Percentiles rank a stretch among this genome's conserved stretches.
Conservation (phyloP, 768 basidiomycete genomes). For the Boletus reticuloceps region DNA sequence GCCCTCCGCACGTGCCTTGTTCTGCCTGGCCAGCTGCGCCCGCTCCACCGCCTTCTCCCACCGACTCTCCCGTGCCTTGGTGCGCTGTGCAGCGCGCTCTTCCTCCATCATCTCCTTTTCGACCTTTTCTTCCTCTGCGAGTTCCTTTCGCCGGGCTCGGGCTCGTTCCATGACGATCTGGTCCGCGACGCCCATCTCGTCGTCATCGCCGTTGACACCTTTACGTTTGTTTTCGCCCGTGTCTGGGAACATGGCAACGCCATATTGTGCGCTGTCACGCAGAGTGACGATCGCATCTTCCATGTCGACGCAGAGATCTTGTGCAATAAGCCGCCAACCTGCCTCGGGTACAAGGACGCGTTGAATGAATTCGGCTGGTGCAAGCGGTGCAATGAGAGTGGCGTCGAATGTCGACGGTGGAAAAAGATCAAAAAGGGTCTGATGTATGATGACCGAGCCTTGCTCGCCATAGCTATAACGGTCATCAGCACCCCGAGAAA, state of each 20-base stretch:
- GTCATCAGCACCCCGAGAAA: neutral
- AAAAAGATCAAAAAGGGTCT: constrained; percentile 73
- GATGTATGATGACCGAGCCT: constrained; percentile 78
- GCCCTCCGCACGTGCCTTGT: neutral
- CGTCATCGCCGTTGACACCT: constrained; percentile 38
- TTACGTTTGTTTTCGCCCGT: constrained; percentile 28
- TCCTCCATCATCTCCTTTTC: constrained; percentile 29
- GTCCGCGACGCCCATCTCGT: constrained; percentile 35
- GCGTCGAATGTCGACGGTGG: constrained; percentile 59
- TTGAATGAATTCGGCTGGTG: constrained; percentile 73
- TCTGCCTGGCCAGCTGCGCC: constrained; percentile 10
- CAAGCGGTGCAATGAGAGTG: constrained; percentile 58
- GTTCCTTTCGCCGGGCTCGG: constrained; percentile 36
- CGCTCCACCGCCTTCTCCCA: constrained; percentile 24
- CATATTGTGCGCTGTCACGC: constrained; percentile 77
- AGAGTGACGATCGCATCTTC: constrained; percentile 56
- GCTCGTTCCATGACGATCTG: constrained; percentile 46
- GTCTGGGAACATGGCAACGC: constrained; percentile 79
- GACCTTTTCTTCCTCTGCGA: constrained; percentile 39
- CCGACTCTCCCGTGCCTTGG: constrained; percentile 13
- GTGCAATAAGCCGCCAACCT: constrained; percentile 75
- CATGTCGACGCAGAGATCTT: constrained; percentile 56
- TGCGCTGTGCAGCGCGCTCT: constrained; percentile 22
- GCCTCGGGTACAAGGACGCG: constrained; percentile 90
- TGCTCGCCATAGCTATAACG: constrained; percentile 75